Evolutionary conservation across 352 stramenopile species (phyloP).

Genomic region (Pythium plurisporium): DNA sequence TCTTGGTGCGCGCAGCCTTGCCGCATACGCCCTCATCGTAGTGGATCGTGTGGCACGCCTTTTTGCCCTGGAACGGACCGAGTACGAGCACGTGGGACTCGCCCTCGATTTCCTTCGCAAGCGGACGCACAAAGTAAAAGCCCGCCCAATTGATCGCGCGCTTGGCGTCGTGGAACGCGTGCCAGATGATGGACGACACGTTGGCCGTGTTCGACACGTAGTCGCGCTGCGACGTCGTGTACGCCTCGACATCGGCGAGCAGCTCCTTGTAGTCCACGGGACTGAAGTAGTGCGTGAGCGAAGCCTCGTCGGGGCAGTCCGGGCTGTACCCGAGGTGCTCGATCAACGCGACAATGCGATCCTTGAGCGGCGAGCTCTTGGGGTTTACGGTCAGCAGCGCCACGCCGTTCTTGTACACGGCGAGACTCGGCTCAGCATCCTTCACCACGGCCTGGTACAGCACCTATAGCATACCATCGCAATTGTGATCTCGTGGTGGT

Average conservation of each 20-base stretch:
- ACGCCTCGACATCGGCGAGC: constrained; percentile 51
- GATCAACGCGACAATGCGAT: constrained; percentile 43
- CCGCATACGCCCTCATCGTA: constrained; percentile 73
- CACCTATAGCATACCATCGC: constrained; percentile 23
- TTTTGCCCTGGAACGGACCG: constrained; percentile 78
- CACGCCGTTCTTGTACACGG: constrained; percentile 47
- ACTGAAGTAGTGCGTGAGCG: constrained; percentile 54
- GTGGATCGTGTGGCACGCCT: constrained; percentile 75
- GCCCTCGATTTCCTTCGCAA: constrained; percentile 48
- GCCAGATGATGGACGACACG: constrained; percentile 77
- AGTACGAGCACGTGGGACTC: constrained; percentile 66
- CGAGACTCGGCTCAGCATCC: constrained; percentile 33
- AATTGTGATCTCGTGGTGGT: neutral
- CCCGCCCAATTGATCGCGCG: constrained; percentile 78
- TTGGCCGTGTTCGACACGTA: constrained; percentile 80
- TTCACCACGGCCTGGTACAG: constrained; percentile 36
- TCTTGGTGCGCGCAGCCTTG: constrained; percentile 55
- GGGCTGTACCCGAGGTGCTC: constrained; percentile 57
- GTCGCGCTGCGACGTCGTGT: constrained; percentile 64
- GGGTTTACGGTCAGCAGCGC: constrained; percentile 33
- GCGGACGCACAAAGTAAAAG: constrained; percentile 75
- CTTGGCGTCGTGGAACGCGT: constrained; percentile 57
- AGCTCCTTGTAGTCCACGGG: constrained; percentile 66
- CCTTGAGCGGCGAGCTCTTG: constrained; percentile 40
- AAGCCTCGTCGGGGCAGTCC: constrained; percentile 44